These are phyloP conservation scores for Aspergillus sclerotiicarbonarius DNA, from an alignment of 495 filamentous ascomycete species.

Conservation along the genomic window DNA sequence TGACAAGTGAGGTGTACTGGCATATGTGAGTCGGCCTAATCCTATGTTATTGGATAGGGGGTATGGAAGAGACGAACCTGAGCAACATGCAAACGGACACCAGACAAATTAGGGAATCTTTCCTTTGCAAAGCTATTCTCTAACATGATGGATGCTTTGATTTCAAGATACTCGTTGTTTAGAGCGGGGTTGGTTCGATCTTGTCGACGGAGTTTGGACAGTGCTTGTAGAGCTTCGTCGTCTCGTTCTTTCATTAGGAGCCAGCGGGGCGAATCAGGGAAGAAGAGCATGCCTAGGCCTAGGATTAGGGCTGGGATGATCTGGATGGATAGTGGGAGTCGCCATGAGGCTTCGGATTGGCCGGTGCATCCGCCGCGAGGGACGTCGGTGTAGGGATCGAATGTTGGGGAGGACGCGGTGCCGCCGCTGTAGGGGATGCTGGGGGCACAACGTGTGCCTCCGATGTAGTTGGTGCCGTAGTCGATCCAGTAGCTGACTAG, in stretches of 20 bases:
- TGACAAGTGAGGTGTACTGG: slow-evolving; percentile 65
- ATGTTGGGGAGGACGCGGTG: slow-evolving; percentile 39
- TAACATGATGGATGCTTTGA: slow-evolving; percentile 74
- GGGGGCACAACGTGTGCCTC: slow-evolving; percentile 40
- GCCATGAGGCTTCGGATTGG: slow-evolving; percentile 70
- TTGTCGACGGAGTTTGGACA: slow-evolving; percentile 62
- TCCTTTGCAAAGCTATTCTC: slow-evolving; percentile 73
- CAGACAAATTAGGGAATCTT: slow-evolving; percentile 65
- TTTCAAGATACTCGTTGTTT: slow-evolving; percentile 76
- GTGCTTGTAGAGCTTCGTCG: slow-evolving; percentile 64
- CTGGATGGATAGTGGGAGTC: slow-evolving; percentile 63
- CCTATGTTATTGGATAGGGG: neutral
- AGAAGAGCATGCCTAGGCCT: slow-evolving; percentile 69
- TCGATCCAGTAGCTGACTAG: slow-evolving; percentile 84
- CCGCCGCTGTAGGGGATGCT: slow-evolving; percentile 66
- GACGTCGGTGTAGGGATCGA: slow-evolving; percentile 45
- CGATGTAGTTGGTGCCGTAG: slow-evolving; percentile 51
- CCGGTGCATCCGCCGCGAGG: slow-evolving; percentile 35
- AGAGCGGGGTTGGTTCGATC: slow-evolving; percentile 56
- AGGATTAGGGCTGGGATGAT: slow-evolving; percentile 59
- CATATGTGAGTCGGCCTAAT: too few relatives aligned
- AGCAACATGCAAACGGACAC: slow-evolving; percentile 47
- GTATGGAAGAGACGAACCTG: slow-evolving; percentile 23
- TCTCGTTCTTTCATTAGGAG: slow-evolving; percentile 71
- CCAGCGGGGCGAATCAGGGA: slow-evolving; percentile 84